Percentiles rank a stretch among this genome's conserved stretches.
Evolutionary conservation across 768 basidiomycete species (phyloP).

Genomic region (Amanita pallidorosea): DNA sequence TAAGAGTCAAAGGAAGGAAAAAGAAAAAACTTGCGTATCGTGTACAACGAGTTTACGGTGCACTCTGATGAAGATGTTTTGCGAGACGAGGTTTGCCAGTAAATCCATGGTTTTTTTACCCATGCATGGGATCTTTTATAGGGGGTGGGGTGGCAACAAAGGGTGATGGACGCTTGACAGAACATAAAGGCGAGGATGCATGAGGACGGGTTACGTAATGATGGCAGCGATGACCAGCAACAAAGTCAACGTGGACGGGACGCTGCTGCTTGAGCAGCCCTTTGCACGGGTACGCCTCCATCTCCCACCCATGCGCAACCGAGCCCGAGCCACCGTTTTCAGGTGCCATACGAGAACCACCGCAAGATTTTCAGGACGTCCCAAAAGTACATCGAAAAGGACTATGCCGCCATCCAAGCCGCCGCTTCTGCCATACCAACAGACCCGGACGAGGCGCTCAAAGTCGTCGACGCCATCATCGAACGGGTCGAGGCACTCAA

Average conservation of each 20-base stretch:
- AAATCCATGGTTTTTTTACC: neutral
- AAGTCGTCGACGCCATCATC: slow-evolving; percentile 68
- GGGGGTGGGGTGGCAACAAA: too few species aligned
- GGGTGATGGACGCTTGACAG: neutral
- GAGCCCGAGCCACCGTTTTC: slow-evolving; percentile 1
- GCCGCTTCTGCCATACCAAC: slow-evolving; percentile 20
- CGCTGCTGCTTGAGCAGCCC: slow-evolving; percentile 77
- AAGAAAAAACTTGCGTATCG: neutral
- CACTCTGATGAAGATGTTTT: neutral
- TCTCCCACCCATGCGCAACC: neutral
- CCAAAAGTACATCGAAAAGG: slow-evolving; percentile 75
- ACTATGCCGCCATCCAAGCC: slow-evolving; percentile 50
- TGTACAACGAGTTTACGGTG: neutral
- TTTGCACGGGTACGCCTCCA: slow-evolving; percentile 47
- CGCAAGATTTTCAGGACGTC: slow-evolving; percentile 79
- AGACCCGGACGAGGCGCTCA: slow-evolving; percentile 36
- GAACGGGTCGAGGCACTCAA: slow-evolving; percentile 69
- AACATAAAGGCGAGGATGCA: neutral
- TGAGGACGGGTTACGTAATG: neutral
- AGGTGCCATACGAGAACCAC: slow-evolving; percentile 90
- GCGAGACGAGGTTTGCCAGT: neutral
- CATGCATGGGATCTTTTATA: neutral
- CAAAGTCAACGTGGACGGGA: slow-evolving; percentile 63
- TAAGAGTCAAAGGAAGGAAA: neutral
- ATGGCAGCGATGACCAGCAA: slow-evolving; percentile 9